Conservation (phyloP, 2,329 filamentous ascomycete species). For the Cladosporium austrohemisphaericum region DNA sequence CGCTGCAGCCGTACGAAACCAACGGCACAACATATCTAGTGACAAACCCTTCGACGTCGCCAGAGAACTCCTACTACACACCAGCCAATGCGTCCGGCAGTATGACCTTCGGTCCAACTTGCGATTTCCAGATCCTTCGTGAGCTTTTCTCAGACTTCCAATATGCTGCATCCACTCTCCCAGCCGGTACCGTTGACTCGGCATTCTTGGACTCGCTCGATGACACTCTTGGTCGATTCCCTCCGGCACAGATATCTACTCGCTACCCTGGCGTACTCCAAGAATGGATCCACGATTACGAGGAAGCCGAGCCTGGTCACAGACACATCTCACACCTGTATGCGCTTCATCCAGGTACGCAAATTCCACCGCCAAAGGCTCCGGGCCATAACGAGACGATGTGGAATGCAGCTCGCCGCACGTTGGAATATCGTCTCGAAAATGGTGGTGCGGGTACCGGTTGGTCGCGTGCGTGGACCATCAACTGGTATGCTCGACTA, state of each 20-base stretch:
- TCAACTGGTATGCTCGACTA: constrained; percentile 52
- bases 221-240: constrained; percentile 36
- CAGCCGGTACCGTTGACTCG: constrained; percentile 26
- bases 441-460: constrained; percentile 52
- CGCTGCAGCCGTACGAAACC: constrained; percentile 48
- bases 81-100: constrained; percentile 31
- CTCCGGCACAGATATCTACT: constrained; percentile 51
- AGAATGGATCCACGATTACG: constrained; percentile 50
- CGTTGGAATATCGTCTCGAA: constrained; percentile 45
- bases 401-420: constrained; percentile 44
- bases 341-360: constrained; percentile 55
- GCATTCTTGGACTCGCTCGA: constrained; percentile 38
- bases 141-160: constrained; percentile 36
- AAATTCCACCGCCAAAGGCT: constrained; percentile 42
- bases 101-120: constrained; percentile 51
- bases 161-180: constrained; percentile 20
- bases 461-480: constrained; percentile 58
- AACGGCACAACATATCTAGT: constrained; percentile 48
- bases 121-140: constrained; percentile 52
- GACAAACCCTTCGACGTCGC: constrained; percentile 57
- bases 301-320: constrained; percentile 45
- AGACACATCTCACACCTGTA: constrained; percentile 55
- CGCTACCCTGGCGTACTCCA: constrained; percentile 44
- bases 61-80: constrained; percentile 42
- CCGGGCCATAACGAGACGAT: constrained; percentile 46